These are phyloP conservation scores for Crotalaria pallida DNA, from an alignment of 306 rosid genomes.

Conservation along the genomic window DNA sequence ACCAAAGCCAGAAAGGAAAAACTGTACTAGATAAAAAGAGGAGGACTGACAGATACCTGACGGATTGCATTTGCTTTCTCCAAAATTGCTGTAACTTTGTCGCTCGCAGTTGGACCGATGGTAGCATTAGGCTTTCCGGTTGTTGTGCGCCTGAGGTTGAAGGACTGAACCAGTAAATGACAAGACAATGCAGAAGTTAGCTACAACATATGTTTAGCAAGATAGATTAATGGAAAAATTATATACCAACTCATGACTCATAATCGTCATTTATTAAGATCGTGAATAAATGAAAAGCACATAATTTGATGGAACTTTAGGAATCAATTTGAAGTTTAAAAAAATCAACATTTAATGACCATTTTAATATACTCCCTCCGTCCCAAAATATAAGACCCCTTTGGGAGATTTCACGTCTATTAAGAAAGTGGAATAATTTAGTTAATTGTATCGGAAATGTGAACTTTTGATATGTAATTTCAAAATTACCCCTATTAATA, in stretches of 20 bases:
- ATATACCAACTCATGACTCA: neutral
- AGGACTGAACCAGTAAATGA: slow-evolving; percentile 52
- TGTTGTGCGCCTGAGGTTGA: slow-evolving; percentile 75
- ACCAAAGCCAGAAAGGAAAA: neutral
- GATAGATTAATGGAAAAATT: neutral
- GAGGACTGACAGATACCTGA: slow-evolving; percentile 50
- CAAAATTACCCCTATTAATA: too few relatives aligned
- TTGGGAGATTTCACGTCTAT: too few relatives aligned
- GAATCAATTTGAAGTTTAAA: neutral
- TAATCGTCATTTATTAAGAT: neutral
- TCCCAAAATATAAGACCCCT: too few relatives aligned
- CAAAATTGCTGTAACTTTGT: slow-evolving; percentile 84
- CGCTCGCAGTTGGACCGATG: slow-evolving; percentile 45
- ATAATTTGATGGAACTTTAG: neutral
- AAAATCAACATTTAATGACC: neutral
- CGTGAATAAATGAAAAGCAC: neutral
- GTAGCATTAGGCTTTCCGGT: slow-evolving; percentile 44
- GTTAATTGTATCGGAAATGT: too few relatives aligned
- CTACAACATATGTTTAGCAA: too few relatives aligned
- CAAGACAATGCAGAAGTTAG: slow-evolving; percentile 15
- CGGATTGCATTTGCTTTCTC: slow-evolving; percentile 97
- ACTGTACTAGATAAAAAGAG: neutral
- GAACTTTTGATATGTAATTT: too few relatives aligned
- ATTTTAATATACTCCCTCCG: slow-evolving; percentile 2
- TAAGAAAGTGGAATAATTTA: too few relatives aligned